Base-by-base conservation (phyloP, 768 basidiomycete species). In the Lanmaoa pseudosensibilis region DNA sequence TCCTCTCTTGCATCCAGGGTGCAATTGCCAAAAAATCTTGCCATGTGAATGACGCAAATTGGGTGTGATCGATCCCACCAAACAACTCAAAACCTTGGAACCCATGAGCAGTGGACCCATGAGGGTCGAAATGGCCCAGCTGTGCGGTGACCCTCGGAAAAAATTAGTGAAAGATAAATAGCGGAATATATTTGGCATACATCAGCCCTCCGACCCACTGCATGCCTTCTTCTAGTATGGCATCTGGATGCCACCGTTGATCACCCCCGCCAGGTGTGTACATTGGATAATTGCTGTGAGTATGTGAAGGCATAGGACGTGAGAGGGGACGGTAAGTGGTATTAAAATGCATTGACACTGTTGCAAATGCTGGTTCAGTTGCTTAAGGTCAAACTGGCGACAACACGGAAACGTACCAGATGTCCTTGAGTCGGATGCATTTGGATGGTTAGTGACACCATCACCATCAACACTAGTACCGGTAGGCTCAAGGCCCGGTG, bases 121-220 rank as follows among this genome's bases (percentile, higher is more conserved):
- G 71, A 13, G 75, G 75, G 18, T 78, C 73, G 21, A 78, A 71
- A 50, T 78, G 77, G 39, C 80, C 62, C 36, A 90, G 72, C 59
- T 89, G 88, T 1, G 81, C 80, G 23, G 82, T 80, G 34, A 90
- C 71, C 83, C 88, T 90, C 21, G 50, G 13, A 46, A 50, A 48
- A 39, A 49, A 37, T 63, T n/a, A 57, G 56, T 5, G 18, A 59
- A 52, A 37, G 9, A 25, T 54, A 54, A 55, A 21, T 21, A 21
- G n/a, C 1, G 4, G 7, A 39, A 48, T 54, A 47, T 8, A 12
- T n/a, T 36, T 33, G 39, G 55, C 80, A 58, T 55, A 87, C 90
- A 92, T 83, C 60, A 91, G 65, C 21, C 82, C 76, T 30, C 90
- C 90, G 11, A 89, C 83, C 90, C 90, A 91, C 46, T 84, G 78